Conservation (phyloP, 2,329 filamentous ascomycete species). For the Microcera coccophila region DNA sequence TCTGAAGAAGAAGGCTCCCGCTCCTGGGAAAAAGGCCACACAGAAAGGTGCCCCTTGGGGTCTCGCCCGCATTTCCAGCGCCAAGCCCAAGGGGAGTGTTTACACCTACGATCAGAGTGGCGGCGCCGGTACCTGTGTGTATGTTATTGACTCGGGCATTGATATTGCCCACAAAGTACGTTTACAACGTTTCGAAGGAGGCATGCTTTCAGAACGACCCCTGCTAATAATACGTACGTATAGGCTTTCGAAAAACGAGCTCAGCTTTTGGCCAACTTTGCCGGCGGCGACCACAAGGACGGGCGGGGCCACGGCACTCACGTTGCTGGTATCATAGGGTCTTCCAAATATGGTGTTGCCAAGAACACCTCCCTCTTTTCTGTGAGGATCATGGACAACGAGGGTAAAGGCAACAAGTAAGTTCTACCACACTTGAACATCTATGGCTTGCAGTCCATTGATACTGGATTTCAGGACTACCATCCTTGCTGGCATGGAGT, state of each 20-base stretch:
- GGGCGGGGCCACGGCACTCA: conserved; percentile 46
- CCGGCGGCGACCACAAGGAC: conserved; percentile 32
- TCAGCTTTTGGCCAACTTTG: conserved; percentile 34
- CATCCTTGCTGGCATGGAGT: conserved; percentile 18
- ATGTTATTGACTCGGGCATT: conserved; percentile 55
- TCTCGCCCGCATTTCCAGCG: conserved; percentile 43
- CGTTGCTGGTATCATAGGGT: conserved; percentile 43
- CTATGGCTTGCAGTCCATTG: too few relatives aligned
- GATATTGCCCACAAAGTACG: conserved; percentile 39
- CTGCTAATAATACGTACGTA: conserved; percentile 7
- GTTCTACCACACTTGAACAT: conserved; percentile 19
- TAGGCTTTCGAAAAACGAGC: conserved; percentile 43
- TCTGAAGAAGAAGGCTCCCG: too few relatives aligned
- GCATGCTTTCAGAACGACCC: neutral
- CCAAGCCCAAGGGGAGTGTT: conserved; percentile 25
- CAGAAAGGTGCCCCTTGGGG: conserved; percentile 42
- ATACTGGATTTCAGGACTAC: conserved; percentile 1
- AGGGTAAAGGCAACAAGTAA: conserved; percentile 36
- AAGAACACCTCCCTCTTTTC: conserved; percentile 41
- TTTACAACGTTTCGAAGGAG: neutral
- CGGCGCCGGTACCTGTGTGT: conserved; percentile 43
- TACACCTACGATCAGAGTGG: conserved; percentile 42
- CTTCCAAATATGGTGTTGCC: conserved; percentile 43
- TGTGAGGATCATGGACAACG: conserved; percentile 44
- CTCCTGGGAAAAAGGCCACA: too few relatives aligned